Evolutionary conservation across 768 basidiomycete species (phyloP), one percentile per base, ranked within the genome.

Genomic region (Asterophora lycoperdoides): DNA sequence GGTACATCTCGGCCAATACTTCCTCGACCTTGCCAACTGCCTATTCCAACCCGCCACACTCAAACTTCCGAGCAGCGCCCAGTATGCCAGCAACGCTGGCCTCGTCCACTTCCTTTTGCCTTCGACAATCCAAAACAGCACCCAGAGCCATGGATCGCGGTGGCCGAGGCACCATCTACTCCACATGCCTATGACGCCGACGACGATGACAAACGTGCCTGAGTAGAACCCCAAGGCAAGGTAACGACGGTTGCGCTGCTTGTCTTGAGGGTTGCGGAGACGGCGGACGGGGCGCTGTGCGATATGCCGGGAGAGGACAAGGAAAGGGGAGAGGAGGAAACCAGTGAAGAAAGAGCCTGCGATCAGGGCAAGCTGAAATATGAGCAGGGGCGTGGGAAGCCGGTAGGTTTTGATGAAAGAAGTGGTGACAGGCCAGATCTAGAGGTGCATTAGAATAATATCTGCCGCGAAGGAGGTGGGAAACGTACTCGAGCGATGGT

Each of bases 21-120:
- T 74, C 49, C 92, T 73, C 1, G 86, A 81, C 51, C 93, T 75
- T 5, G 84, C 85, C 41, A 98, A 68, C 64, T 96, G 94, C 42
- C 93, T 76, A 64, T 83, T 93, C 96, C 96, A 98, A 0, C 91
- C 94, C 7, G 87, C 93, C 18, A 98, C 89, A 49, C 92, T 94
- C 48, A 95, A 74, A 54, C 75, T 77, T 5, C 86, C 88, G 23
- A 95, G 66, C 4, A 79, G 67, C 6, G 74, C 86, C 96, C 96
- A 99, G 63, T 96, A 98, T 4, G 71, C 77, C 41, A 96, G 68
- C 37, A 99, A 70, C 7, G 78, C 79, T 1, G 84, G 80, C 11
- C 96, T 75, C 14, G 81, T 86, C 91, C 92, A 93, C 56, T 80
- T 75, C 48, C 76, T 80, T 57, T 72, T 72, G 4, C 92, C 92